Evolutionary conservation across 306 rosid species (phyloP).

Genomic region (Cicer chorassanicum): DNA sequence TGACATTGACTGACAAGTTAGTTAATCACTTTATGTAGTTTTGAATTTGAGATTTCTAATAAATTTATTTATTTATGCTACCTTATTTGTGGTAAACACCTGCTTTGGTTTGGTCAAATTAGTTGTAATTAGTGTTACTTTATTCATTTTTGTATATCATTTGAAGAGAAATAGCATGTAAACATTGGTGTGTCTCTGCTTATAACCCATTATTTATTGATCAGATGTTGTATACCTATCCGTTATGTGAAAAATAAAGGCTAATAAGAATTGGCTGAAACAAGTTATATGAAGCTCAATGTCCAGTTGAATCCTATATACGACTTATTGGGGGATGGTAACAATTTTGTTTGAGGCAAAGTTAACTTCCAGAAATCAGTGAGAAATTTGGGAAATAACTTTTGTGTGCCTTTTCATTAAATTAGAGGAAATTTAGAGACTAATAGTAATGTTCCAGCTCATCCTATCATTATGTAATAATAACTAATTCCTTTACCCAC

Average conservation of each 20-base stretch:
- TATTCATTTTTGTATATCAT: constrained; percentile 6
- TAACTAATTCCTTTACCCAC: background rate
- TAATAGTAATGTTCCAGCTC: background rate
- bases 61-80: background rate
- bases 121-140: background rate
- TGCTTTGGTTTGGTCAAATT: constrained; percentile 14
- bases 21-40: background rate
- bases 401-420: background rate
- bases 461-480: background rate
- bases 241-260: constrained; percentile 1
- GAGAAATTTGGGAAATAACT: background rate
- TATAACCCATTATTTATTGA: background rate
- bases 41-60: constrained; percentile 8
- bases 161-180: background rate
- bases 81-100: background rate
- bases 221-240: background rate
- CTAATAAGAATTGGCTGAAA: background rate
- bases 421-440: background rate
- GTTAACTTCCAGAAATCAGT: constrained; percentile 3
- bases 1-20: background rate
- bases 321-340: background rate
- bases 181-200: background rate
- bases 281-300: constrained; percentile 13
- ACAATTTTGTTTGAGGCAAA: constrained; percentile 8
- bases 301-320: background rate